These are phyloP conservation scores for Erythrophleum fordii DNA, from an alignment of 306 rosid genomes.

Conservation along the genomic window DNA sequence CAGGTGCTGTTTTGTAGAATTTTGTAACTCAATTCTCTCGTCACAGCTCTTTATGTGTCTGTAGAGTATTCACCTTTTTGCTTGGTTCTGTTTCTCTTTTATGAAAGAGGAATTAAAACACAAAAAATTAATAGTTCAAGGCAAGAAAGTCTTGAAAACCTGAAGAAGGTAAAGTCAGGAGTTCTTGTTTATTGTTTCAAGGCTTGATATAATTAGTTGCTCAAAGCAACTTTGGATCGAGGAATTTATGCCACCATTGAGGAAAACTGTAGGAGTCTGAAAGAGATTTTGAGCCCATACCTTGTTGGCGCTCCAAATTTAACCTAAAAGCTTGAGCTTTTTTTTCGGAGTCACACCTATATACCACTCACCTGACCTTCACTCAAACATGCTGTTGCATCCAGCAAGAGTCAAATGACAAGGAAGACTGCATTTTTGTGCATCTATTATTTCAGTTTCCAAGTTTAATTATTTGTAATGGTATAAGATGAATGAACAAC, in stretches of 20 bases:
- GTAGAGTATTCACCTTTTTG: not conserved
- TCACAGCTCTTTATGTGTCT: slow-evolving; percentile 2
- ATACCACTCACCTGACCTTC: not conserved
- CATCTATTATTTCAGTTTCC: not conserved
- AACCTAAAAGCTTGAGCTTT: slow-evolving; percentile 2
- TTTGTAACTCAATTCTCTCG: not conserved
- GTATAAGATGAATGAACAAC: not conserved
- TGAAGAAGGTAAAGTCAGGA: not conserved
- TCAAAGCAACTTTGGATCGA: not conserved
- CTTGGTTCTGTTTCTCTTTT: slow-evolving; percentile 8
- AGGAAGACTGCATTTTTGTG: not conserved
- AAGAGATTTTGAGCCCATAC: not conserved
- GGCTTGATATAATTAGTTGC: not conserved
- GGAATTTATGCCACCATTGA: not conserved
- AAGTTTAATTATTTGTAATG: not conserved
- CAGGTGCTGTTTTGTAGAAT: not conserved
- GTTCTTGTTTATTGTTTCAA: not conserved
- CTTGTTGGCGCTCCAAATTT: not conserved
- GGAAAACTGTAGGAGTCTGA: not conserved
- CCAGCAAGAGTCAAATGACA: not conserved
- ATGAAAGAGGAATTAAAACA: not conserved
- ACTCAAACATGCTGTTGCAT: not conserved
- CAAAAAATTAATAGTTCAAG: not conserved
- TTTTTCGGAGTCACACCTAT: slow-evolving; percentile 17
- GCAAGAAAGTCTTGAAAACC: not conserved